Evolutionary conservation across 2,329 filamentous ascomycete species (phyloP).

Genomic region (Monosporascus sp.): DNA sequence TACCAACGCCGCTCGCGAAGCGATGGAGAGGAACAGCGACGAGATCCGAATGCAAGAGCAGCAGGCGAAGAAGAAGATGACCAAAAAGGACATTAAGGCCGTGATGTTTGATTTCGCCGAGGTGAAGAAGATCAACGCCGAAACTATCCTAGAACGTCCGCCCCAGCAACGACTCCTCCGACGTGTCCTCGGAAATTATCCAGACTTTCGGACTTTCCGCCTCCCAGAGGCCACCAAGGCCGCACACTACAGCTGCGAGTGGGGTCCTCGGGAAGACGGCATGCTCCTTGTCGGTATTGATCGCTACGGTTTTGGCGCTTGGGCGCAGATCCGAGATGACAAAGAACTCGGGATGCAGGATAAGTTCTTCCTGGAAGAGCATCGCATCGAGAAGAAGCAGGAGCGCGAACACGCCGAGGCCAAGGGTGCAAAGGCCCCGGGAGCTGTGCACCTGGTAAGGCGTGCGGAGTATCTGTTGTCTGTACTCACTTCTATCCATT

Average conservation of each 20-base stretch:
- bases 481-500: constrained; percentile 84
- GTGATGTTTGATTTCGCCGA: constrained; percentile 92
- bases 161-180: constrained; percentile 81
- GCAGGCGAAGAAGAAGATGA: constrained; percentile 72
- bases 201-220: constrained; percentile 75
- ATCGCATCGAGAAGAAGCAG: constrained; percentile 96
- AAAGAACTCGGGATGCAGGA: constrained; percentile 76
- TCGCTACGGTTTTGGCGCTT: constrained; percentile 90
- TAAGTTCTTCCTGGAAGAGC: constrained; percentile 95
- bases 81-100: constrained; percentile 97
- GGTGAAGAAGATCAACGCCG: constrained; percentile 91
- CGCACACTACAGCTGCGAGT: constrained; percentile 84
- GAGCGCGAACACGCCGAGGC: constrained; percentile 76
- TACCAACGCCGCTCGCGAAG: constrained; percentile 50
- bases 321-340: constrained; percentile 91
- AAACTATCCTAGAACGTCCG: constrained; percentile 88
- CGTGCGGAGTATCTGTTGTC: constrained; percentile 92
- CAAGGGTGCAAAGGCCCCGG: constrained; percentile 83
- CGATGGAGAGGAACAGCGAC: constrained; percentile 62
- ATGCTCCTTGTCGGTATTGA: constrained; percentile 96
- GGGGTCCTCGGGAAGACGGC: constrained; percentile 90
- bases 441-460: constrained; percentile 93
- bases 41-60: constrained; percentile 77
- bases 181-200: constrained; percentile 59
- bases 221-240: constrained; percentile 88